Percentiles rank a stretch among this genome's conserved stretches.
These are phyloP conservation scores for Aspergillus taichungensis DNA, from an alignment of 495 filamentous ascomycete genomes.

Conservation along the genomic window DNA sequence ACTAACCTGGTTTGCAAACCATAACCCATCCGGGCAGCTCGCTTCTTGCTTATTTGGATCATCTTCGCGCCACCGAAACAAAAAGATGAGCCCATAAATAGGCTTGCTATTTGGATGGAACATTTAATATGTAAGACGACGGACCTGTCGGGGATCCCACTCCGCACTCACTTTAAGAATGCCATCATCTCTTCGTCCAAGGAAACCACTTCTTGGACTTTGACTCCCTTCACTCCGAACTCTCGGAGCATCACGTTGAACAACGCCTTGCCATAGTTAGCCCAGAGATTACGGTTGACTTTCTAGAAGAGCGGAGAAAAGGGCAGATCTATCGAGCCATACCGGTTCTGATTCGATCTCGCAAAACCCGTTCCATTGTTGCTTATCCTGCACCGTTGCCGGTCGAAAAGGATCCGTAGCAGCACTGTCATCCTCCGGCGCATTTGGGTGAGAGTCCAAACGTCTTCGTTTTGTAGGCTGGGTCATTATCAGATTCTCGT, in stretches of 20 bases:
- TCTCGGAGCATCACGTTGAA: constrained; percentile 78
- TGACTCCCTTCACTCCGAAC: constrained; percentile 65
- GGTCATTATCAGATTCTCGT: constrained; percentile 17
- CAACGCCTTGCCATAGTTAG: constrained; percentile 45
- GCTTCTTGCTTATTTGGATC: constrained; percentile 47
- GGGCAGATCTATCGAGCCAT: constrained; percentile 12
- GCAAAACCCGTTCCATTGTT: constrained; percentile 66
- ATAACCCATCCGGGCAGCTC: constrained; percentile 59
- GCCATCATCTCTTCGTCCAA: constrained; percentile 60
- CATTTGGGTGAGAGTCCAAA: constrained; percentile 9
- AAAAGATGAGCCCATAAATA: constrained; percentile 74
- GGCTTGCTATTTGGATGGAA: constrained; percentile 44
- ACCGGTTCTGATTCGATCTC: constrained; percentile 91
- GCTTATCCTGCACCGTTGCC: constrained; percentile 34
- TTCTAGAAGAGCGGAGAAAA: neutral
- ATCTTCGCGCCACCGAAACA: constrained; percentile 62
- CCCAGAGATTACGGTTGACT: neutral
- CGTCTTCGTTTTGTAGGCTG: constrained; percentile 29
- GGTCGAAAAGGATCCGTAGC: constrained; percentile 24
- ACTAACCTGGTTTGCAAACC: constrained; percentile 89
- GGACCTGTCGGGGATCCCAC: neutral
- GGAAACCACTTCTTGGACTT: constrained; percentile 69
- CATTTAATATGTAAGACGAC: constrained; percentile 1
- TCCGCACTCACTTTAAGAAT: constrained; percentile 48
- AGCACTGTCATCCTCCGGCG: constrained; percentile 4